Conservation (phyloP, 2,329 filamentous ascomycete species). For the Fusarium azukiicola region DNA sequence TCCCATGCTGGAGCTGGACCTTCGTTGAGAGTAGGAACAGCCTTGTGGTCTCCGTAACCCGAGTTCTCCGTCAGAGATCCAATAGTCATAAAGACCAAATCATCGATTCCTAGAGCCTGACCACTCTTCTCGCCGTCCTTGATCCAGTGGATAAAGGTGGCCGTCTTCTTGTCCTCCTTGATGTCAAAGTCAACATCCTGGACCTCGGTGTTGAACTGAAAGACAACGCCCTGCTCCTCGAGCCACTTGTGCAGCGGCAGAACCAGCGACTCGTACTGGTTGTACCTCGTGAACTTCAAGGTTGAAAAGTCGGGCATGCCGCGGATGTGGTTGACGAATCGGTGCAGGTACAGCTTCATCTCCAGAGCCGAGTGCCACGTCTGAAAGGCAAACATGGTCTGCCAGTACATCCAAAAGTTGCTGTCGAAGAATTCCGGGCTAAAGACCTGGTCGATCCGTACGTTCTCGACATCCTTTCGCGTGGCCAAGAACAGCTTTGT, state of each 20-base stretch:
- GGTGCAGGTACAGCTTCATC: slow-evolving; percentile 42
- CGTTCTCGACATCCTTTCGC: slow-evolving; percentile 33
- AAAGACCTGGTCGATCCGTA: slow-evolving; percentile 35
- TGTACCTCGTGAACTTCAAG: slow-evolving; percentile 40
- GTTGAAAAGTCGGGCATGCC: slow-evolving; percentile 43
- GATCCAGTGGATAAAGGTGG: slow-evolving; percentile 34
- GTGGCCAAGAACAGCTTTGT: slow-evolving; percentile 43
- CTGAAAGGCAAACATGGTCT: slow-evolving; percentile 46
- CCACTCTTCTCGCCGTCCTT: slow-evolving; percentile 23
- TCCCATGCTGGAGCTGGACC: slow-evolving; percentile 39
- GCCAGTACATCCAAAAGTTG: slow-evolving; percentile 45
- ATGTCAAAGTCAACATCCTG: slow-evolving; percentile 37
- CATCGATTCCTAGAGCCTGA: slow-evolving; percentile 25
- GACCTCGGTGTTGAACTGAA: slow-evolving; percentile 36
- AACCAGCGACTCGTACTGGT: slow-evolving; percentile 42
- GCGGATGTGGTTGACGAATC: slow-evolving; percentile 39
- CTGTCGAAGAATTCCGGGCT: slow-evolving; percentile 35
- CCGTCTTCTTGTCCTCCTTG: slow-evolving; percentile 25
- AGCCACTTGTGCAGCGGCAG: slow-evolving; percentile 36
- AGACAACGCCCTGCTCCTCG: slow-evolving; percentile 38
- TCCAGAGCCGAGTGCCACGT: slow-evolving; percentile 40
- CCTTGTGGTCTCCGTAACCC: slow-evolving; percentile 32
- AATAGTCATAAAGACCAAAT: slow-evolving; percentile 37
- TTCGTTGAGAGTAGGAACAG: slow-evolving; percentile 21
- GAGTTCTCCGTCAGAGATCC: slow-evolving; percentile 41